Evolutionary conservation across 352 stramenopile genomes (phyloP), one percentile per base, ranked within the genome.

Genomic region (Phytophthora colocasiae): DNA sequence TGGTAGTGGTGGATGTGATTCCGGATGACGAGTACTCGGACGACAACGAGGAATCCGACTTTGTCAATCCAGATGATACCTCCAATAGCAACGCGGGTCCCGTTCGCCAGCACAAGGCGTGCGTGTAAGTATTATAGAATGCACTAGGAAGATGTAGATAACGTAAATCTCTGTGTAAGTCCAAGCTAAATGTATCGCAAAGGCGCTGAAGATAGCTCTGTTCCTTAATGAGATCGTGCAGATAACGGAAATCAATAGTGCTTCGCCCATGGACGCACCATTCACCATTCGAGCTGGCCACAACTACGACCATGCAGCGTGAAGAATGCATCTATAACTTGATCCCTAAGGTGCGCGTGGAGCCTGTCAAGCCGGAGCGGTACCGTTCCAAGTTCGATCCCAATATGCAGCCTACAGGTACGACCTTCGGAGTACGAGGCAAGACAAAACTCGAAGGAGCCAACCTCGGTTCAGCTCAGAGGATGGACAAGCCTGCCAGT

Each of bases 291-390:
- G n/a, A 62, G 55, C 47, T 41, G 32, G 27, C 47, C 38, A 17
- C 38, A 14, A 57, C 38, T 24, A 50, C 49, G 45, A 17, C 19
- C 44, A 91, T 91, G 85, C 85, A 91, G 70, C 81, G 85, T n/a
- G 85, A 93, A 32, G 86, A 94, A 67, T 92, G 86, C 74, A 98
- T 98, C 71, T 97, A 94, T 77, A 97, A 97, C 75, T 80, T 97
- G 50, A 95, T 98, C 60, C 90, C 92, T 7, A 78, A 87, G 52
- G 75, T 91, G 32, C 71, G 80, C 39, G 74, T 85, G 54, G 64
- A 81, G 29, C 68, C 78, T 22, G 63, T 64, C 14, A 98, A 98
- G 73, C 86, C 90, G 19, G 77, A 87, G 24, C 90, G 94, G 39
- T 97, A 97, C 66, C 75, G 81, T 29, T 97, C 88, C 24, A 97